A percentile compares a stretch with the other conserved stretches of the same genome.
phyloP scores from a whole-genome alignment of 768 basidiomycete genomes.

The Rhodotorula graminis region DNA sequence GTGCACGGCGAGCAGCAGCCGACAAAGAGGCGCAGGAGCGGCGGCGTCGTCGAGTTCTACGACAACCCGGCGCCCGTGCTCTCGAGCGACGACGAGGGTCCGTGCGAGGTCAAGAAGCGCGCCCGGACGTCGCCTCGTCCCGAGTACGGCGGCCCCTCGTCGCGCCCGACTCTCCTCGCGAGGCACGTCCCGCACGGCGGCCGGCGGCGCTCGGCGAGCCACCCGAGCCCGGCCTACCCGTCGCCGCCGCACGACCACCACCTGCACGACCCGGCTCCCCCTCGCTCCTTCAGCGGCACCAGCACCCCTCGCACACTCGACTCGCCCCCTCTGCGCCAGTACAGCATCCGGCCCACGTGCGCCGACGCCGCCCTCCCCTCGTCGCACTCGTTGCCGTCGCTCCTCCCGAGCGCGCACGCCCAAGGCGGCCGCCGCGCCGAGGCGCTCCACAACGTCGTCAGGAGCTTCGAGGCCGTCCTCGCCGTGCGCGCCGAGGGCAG shows the following conservation, averaged over 20 bases:
- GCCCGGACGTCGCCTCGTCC: too few relatives aligned
- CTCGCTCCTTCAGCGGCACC: background rate
- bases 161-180: too few relatives aligned
- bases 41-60: constrained; percentile 8
- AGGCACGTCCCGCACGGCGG: too few relatives aligned
- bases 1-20: too few relatives aligned
- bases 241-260: too few relatives aligned
- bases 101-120: too few relatives aligned
- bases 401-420: background rate
- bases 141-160: background rate
- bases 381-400: constrained; percentile 4
- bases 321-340: too few relatives aligned
- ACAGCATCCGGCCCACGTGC: background rate
- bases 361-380: background rate
- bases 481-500: constrained; percentile 19
- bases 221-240: too few relatives aligned
- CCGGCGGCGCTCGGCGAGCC: too few relatives aligned
- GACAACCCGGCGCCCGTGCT: constrained; percentile 9
- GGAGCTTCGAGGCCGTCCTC: constrained; percentile 21
- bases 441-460: constrained; percentile 13
- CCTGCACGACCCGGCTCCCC: too few relatives aligned
- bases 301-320: background rate
- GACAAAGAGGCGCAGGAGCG: background rate
- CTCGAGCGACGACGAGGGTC: too few relatives aligned
- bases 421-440: background rate